Percentiles rank a stretch among this genome's conserved stretches.
Conservation (phyloP, 768 basidiomycete genomes). For the Leccinum arenicola region DNA sequence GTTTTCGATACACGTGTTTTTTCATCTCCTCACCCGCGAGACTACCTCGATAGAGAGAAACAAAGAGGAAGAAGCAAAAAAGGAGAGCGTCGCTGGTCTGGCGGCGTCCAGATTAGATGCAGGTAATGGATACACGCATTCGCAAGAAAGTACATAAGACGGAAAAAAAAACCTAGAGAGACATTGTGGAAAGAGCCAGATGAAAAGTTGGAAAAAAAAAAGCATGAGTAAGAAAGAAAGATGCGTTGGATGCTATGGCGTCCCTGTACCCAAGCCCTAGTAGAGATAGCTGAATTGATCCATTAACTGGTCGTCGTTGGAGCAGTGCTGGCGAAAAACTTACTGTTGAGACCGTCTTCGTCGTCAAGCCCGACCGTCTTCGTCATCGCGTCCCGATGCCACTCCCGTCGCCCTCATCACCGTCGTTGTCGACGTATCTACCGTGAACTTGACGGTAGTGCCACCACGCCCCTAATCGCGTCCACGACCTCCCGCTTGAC, state of each 20-base stretch:
- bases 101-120: not conserved
- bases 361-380: not conserved
- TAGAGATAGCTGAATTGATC: not conserved
- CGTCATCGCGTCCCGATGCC: not conserved
- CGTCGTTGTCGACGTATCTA: not conserved
- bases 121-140: not conserved
- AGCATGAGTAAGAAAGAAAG: not conserved
- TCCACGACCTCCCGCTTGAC: slow-evolving; percentile 12
- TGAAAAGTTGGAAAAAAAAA: not conserved
- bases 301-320: not conserved
- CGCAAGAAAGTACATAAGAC: not conserved
- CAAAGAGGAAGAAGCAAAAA: not conserved
- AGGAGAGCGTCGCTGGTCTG: not conserved
- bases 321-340: not conserved
- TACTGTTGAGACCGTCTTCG: not conserved
- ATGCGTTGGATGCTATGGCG: not conserved
- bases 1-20: not conserved
- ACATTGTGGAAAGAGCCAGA: not conserved
- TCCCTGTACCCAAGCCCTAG: not conserved
- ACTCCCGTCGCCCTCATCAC: not conserved
- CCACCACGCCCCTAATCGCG: slow-evolving; percentile 9
- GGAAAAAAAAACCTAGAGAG: not conserved
- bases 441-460: slow-evolving; percentile 5
- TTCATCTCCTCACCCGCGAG: not conserved
- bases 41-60: not conserved